Percentiles rank a stretch among this genome's conserved stretches.
phyloP scores from a whole-genome alignment of 2,329 filamentous ascomycete genomes.

The Hymenoscyphus scutula region DNA sequence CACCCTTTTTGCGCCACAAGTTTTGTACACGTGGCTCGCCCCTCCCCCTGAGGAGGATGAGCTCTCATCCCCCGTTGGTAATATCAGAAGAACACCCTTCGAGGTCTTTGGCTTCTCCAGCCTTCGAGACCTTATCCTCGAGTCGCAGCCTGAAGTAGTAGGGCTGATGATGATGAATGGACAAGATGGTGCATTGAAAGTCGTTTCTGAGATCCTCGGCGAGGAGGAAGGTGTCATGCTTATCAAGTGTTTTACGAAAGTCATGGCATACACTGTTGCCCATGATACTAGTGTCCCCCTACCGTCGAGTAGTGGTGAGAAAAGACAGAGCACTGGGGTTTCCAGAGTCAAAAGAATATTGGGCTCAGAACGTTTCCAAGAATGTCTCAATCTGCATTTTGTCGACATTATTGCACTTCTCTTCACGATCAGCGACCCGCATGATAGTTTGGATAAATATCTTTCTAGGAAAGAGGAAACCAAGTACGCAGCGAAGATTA shows the following conservation, averaged over 20 bases:
- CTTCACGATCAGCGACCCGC: slow-evolving; percentile 74
- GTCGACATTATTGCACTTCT: slow-evolving; percentile 74
- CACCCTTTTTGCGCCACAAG: slow-evolving; percentile 78
- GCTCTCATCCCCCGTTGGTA: slow-evolving; percentile 15
- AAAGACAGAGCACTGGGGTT: slow-evolving; percentile 56
- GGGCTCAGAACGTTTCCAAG: slow-evolving; percentile 62
- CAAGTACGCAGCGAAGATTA: slow-evolving; percentile 57
- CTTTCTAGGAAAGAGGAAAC: slow-evolving; percentile 60
- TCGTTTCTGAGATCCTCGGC: slow-evolving; percentile 58
- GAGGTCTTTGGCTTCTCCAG: slow-evolving; percentile 76
- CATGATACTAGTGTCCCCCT: slow-evolving; percentile 61
- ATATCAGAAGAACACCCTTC: slow-evolving; percentile 73
- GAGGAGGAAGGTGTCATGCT: slow-evolving; percentile 57
- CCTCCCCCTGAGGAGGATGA: slow-evolving; percentile 47
- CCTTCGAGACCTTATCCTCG: slow-evolving; percentile 65
- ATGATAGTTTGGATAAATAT: slow-evolving; percentile 68
- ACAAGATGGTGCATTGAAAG: slow-evolving; percentile 60
- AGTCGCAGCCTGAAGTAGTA: slow-evolving; percentile 73
- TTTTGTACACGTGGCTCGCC: slow-evolving; percentile 83
- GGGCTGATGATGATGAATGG: slow-evolving; percentile 81
- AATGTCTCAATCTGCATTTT: slow-evolving; percentile 67
- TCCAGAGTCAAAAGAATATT: slow-evolving; percentile 66
- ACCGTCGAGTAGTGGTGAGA: slow-evolving; percentile 36
- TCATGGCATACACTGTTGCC: slow-evolving; percentile 79
- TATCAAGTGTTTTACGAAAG: slow-evolving; percentile 68